Percentiles rank a stretch among this genome's conserved stretches.
phyloP scores from a whole-genome alignment of 2,329 filamentous ascomycete genomes.

The Botrytis hyacinthi region DNA sequence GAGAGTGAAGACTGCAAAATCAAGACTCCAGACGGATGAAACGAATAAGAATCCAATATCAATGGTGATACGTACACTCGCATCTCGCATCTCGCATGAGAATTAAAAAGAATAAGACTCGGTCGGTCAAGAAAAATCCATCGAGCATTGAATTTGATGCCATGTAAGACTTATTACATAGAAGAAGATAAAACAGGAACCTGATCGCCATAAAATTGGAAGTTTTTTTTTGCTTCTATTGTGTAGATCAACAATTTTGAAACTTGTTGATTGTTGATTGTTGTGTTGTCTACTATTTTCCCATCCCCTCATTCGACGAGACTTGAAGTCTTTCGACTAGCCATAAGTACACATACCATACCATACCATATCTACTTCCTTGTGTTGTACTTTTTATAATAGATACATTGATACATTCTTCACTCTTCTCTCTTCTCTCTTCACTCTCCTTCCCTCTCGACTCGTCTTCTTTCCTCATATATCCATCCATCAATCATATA shows the following conservation, averaged over 20 bases:
- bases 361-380: neutral
- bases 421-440: neutral
- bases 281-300: neutral
- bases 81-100: neutral
- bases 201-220: neutral
- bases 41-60: neutral
- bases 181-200: neutral
- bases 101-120: neutral
- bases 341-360: neutral
- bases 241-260: neutral
- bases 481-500: neutral
- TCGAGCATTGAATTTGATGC: neutral
- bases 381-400: neutral
- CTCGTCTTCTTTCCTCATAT: neutral
- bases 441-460: neutral
- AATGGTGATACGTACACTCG: neutral
- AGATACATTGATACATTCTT: neutral
- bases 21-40: neutral
- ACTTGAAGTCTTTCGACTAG: neutral
- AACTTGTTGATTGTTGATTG: neutral
- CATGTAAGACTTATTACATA: neutral
- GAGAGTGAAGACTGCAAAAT: neutral
- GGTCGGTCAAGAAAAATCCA: neutral
- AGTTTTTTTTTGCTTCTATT: neutral
- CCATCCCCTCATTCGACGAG: neutral